Evolutionary conservation across 768 basidiomycete species (phyloP).

Genomic region (Ephemerocybe angulata): DNA sequence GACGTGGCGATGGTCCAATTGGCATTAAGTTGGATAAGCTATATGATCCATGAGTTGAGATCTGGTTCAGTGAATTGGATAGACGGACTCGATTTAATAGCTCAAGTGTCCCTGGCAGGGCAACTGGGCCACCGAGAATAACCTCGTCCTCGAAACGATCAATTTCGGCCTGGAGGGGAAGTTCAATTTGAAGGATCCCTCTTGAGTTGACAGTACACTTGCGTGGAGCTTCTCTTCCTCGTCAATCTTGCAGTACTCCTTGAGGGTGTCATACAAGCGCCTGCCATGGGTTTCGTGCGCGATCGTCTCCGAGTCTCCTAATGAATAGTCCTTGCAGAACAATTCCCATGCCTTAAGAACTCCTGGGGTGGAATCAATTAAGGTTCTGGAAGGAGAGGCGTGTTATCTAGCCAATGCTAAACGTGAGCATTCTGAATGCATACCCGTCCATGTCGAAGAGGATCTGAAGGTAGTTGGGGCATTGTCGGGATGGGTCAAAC

Average conservation of each 20-base stretch:
- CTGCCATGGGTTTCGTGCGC: constrained; percentile 72
- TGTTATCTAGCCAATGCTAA: constrained; percentile 2
- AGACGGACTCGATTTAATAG: constrained; percentile 51
- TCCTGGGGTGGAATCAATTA: constrained; percentile 82
- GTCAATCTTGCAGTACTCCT: constrained; percentile 59
- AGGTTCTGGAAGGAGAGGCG: constrained; percentile 43
- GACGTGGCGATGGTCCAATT: constrained; percentile 87
- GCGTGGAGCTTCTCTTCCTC: constrained; percentile 59
- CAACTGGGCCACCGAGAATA: constrained; percentile 55
- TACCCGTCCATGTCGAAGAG: constrained; percentile 73
- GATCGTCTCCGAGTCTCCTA: constrained; percentile 43
- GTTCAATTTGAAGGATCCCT: not conserved
- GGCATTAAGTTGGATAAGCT: constrained; percentile 27
- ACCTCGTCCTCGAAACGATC: constrained; percentile 78
- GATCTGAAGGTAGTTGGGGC: constrained; percentile 36
- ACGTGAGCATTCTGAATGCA: constrained; percentile 11
- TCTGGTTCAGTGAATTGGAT: not conserved
- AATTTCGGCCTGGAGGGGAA: constrained; percentile 60
- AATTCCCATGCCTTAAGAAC: constrained; percentile 74
- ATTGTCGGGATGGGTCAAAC: not conserved
- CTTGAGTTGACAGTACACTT: constrained; percentile 14
- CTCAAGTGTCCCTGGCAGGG: constrained; percentile 61
- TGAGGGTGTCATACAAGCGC: constrained; percentile 70
- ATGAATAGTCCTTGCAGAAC: constrained; percentile 60
- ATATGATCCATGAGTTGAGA: not conserved